phyloP scores from a whole-genome alignment of 257 asterid species.

The Nicotiana tomentosiformis region DNA sequence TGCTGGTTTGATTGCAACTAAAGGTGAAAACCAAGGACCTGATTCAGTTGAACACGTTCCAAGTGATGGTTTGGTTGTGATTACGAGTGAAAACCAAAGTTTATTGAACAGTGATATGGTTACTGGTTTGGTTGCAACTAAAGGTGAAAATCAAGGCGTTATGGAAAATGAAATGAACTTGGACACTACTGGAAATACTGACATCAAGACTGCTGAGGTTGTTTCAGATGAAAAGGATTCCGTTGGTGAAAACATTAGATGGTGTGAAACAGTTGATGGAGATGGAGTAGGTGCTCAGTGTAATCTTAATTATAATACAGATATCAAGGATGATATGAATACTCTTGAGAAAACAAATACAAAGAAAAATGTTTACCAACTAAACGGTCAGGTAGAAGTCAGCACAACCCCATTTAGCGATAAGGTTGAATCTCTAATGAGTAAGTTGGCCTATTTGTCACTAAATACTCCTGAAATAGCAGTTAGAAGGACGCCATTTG shows the following conservation, averaged over 20 bases:
- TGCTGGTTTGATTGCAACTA: neutral
- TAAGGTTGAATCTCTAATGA: constrained; percentile 15
- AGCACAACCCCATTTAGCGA: constrained; percentile 11
- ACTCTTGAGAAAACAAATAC: neutral
- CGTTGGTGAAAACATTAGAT: neutral
- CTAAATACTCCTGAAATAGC: constrained; percentile 10
- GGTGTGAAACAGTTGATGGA: neutral
- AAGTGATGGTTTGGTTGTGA: constrained; percentile 6
- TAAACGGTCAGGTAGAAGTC: constrained; percentile 4
- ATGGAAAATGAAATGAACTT: constrained; percentile 9
- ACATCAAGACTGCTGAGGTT: neutral
- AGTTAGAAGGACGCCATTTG: constrained; percentile 36
- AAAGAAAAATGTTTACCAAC: neutral
- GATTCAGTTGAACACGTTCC: constrained; percentile 20
- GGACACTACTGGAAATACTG: constrained; percentile 4
- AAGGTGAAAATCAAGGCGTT: constrained; percentile 12
- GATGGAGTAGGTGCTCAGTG: constrained; percentile 5
- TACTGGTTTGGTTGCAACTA: neutral
- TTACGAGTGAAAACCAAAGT: neutral
- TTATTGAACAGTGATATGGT: neutral
- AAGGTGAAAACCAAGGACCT: constrained; percentile 10
- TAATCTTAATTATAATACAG: neutral
- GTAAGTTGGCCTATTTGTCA: constrained; percentile 13
- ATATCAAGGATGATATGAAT: constrained; percentile 15
- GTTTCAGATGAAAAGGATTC: neutral